These are phyloP conservation scores for Phytophthora meadii DNA, from an alignment of 352 stramenopile species.

Conservation along the genomic window DNA sequence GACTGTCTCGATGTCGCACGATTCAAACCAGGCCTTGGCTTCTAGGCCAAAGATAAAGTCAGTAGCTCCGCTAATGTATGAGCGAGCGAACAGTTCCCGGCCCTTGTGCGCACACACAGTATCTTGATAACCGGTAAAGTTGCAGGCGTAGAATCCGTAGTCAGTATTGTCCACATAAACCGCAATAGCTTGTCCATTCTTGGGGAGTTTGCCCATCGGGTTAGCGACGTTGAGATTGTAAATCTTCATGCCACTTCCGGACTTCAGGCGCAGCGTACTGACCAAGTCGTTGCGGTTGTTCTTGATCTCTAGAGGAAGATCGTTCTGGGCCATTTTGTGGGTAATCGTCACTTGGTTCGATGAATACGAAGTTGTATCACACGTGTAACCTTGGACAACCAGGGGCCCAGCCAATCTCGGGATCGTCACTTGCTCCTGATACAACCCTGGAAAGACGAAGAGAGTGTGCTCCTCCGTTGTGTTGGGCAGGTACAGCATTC, in stretches of 20 bases:
- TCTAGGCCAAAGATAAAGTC: slow-evolving; percentile 24
- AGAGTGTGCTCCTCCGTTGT: slow-evolving; percentile 13
- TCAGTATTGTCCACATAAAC: slow-evolving; percentile 1
- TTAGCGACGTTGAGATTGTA: slow-evolving; percentile 35
- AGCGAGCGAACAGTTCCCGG: slow-evolving; percentile 3
- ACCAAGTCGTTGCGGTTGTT: slow-evolving; percentile 4
- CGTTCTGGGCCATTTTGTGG: slow-evolving; percentile 8
- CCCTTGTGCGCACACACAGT: slow-evolving; percentile 24
- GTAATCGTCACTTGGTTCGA: slow-evolving; percentile 21
- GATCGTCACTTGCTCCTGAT: slow-evolving; percentile 22
- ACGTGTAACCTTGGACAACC: slow-evolving; percentile 28
- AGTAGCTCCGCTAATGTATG: slow-evolving; percentile 17
- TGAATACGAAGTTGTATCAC: slow-evolving; percentile 21
- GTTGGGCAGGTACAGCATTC: slow-evolving; percentile 4
- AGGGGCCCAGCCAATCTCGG: slow-evolving; percentile 7
- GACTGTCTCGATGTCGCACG: slow-evolving; percentile 17
- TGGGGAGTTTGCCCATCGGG: neutral
- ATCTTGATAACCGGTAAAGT: slow-evolving; percentile 24
- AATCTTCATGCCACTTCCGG: slow-evolving; percentile 9
- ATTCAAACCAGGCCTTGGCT: slow-evolving; percentile 22
- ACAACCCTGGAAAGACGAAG: slow-evolving; percentile 25
- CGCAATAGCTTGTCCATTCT: slow-evolving; percentile 13
- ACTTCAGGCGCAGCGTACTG: slow-evolving; percentile 14
- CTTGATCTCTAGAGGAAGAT: slow-evolving; percentile 9
- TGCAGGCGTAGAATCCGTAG: slow-evolving; percentile 23